Base-by-base conservation (phyloP, 306 rosid species). In the Cajanus cajan region DNA sequence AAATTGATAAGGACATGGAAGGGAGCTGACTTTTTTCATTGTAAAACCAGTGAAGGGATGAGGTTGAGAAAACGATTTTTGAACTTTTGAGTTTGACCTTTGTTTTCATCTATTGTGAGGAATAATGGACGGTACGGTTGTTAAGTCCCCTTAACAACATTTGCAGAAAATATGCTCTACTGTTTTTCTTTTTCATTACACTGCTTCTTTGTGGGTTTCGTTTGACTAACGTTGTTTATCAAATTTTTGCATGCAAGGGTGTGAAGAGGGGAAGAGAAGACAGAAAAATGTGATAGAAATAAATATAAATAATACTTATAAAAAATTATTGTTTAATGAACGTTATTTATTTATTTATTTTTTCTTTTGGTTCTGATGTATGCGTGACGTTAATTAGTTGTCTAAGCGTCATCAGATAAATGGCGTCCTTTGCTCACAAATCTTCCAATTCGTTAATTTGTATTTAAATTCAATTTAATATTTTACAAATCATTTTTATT, bases 41-140 rank as follows among this genome's bases (percentile, higher is more conserved):
- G 68, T 62, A 70, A 77, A 76, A 82, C 8, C n/a, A 18, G 25
- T 8, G 36, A 74, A 62, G 55, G 3, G 5, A 28, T 39, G 6
- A 24, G 36, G n/a, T 37, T 13, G 69, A 66, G 48, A 57, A 82
- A 57, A 40, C 8, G 71, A 75, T 51, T 43, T n/a, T 57, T 76
- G 52, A 59, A 37, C 58, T 18, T 55, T 9, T 7, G 41, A 45
- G 79, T 72, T 82, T 84, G 90, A 82, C 88, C 44, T 68, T 79
- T n/a, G 65, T 33, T 55, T 59, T 21, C 7, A 13, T 8, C 34
- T 39, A 22, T 14, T 16, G 0, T 39, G 76, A 1, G 67, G 51
- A 78, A 77, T 57, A 64, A 68, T 81, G 89, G 88, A 37, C 66
- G 87, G 87, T 85, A 81, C 7, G 87, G 85, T 87, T 59, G 90